A percentile compares a stretch with the other conserved stretches of the same genome.
phyloP scores from a whole-genome alignment of 257 asterid species.

The Anisodus tanguticus region DNA sequence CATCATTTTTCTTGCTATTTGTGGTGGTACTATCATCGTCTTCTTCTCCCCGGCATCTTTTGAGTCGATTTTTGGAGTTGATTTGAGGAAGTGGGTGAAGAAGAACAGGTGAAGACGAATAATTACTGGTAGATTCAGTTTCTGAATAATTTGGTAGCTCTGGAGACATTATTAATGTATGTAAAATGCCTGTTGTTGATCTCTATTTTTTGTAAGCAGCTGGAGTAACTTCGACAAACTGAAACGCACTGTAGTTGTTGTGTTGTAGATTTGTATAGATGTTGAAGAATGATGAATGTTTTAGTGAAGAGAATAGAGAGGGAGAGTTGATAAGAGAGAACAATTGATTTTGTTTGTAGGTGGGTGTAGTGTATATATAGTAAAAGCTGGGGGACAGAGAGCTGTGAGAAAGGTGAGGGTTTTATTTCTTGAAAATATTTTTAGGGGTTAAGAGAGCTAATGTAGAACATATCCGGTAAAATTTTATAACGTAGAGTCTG shows the following conservation, averaged over 20 bases:
- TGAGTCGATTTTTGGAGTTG: constrained; percentile 32
- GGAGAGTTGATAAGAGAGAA: not conserved
- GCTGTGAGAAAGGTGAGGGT: not conserved
- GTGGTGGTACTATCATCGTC: not conserved
- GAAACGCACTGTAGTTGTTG: not conserved
- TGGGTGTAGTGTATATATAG: constrained; percentile 7
- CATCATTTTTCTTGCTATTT: not conserved
- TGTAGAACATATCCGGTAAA: too few relatives aligned
- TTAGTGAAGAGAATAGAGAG: not conserved
- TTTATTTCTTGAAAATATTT: too few relatives aligned
- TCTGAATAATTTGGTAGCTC: constrained; percentile 43
- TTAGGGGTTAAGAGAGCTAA: too few relatives aligned
- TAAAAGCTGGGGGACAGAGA: not conserved
- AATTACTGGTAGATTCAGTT: constrained; percentile 35
- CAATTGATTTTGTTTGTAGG: not conserved
- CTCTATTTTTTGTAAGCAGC: not conserved
- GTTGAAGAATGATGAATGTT: not conserved
- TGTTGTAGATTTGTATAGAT: not conserved
- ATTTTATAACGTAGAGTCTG: too few relatives aligned
- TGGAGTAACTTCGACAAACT: not conserved
- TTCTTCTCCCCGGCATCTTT: constrained; percentile 36
- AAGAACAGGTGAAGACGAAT: constrained; percentile 22
- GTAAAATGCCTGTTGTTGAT: not conserved
- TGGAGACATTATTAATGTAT: constrained; percentile 36
- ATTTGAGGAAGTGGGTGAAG: not conserved